Conservation (phyloP, 2,329 filamentous ascomycete species). For the Pseudopithomyces maydicus region DNA sequence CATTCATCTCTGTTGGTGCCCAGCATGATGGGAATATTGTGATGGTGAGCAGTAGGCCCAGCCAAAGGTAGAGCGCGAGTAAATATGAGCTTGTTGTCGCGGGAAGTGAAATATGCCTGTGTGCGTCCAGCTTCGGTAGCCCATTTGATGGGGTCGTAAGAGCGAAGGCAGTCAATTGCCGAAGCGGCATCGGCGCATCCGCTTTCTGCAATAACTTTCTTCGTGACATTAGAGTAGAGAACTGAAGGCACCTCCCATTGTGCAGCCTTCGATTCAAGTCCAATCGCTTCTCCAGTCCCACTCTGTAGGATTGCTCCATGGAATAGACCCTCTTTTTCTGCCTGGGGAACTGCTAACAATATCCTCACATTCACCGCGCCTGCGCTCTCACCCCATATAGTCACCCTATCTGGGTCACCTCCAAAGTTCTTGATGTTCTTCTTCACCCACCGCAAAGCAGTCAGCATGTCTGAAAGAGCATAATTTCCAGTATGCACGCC, state of each 20-base stretch:
- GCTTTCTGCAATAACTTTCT: conserved; percentile 21
- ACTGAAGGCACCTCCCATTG: not conserved
- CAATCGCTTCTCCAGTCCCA: conserved; percentile 3
- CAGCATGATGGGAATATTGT: conserved; percentile 40
- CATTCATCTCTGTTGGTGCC: conserved; percentile 48
- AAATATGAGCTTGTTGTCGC: conserved; percentile 9
- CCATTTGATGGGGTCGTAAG: conserved; percentile 17
- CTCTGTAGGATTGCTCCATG: conserved; percentile 15
- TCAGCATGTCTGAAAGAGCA: conserved; percentile 49
- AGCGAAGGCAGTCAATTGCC: conserved; percentile 24
- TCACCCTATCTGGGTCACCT: not conserved
- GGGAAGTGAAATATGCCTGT: conserved; percentile 12
- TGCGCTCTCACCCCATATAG: not conserved
- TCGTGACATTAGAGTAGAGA: conserved; percentile 2
- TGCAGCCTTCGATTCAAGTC: not conserved
- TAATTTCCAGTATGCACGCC: conserved; percentile 51
- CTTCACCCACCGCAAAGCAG: conserved; percentile 1
- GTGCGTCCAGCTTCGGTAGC: conserved; percentile 1
- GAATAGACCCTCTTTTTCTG: conserved; percentile 1
- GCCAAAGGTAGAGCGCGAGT: conserved; percentile 12
- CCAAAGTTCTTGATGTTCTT: not conserved
- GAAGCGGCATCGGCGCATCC: conserved; percentile 19
- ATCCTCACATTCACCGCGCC: not conserved
- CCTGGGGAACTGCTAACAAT: conserved; percentile 8
- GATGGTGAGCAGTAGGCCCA: conserved; percentile 21